Evolutionary conservation across 441 rosid species (phyloP).

Genomic region (Gossypium laxum): DNA sequence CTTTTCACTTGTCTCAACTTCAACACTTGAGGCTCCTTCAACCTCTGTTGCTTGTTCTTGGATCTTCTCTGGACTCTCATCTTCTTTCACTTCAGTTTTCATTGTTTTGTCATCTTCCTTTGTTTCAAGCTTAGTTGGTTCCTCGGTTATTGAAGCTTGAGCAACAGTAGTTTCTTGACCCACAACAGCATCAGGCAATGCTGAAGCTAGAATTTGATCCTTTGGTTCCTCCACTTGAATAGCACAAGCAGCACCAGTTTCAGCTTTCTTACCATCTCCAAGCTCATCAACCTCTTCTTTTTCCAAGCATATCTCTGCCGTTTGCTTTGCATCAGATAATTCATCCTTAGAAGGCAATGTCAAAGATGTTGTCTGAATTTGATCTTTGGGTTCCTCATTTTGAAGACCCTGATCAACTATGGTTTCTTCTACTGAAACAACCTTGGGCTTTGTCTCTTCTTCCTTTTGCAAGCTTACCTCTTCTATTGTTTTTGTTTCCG

Average conservation of each 20-base stretch:
- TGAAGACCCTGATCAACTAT: slow-evolving; percentile 4
- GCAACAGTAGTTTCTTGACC: slow-evolving; percentile 13
- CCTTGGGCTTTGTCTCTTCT: slow-evolving; percentile 13
- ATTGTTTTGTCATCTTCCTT: slow-evolving; percentile 9
- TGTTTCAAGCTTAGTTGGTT: slow-evolving; percentile 19
- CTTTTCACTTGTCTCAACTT: slow-evolving; percentile 17
- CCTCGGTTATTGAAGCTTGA: slow-evolving; percentile 13
- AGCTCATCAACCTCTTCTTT: not conserved
- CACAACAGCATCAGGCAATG: slow-evolving; percentile 12
- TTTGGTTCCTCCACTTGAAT: slow-evolving; percentile 22
- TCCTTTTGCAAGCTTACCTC: slow-evolving; percentile 17
- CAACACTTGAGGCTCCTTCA: not conserved
- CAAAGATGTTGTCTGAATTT: not conserved
- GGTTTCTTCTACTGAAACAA: slow-evolving; percentile 8
- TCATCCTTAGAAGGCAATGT: slow-evolving; percentile 6
- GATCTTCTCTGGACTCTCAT: slow-evolving; percentile 12
- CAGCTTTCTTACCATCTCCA: slow-evolving; percentile 15
- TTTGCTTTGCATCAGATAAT: slow-evolving; percentile 11
- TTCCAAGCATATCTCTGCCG: slow-evolving; percentile 10
- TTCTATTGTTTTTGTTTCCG: slow-evolving; percentile 2
- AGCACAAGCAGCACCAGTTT: slow-evolving; percentile 11
- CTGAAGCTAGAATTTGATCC: slow-evolving; percentile 19
- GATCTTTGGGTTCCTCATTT: slow-evolving; percentile 14
- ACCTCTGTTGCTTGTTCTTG: not conserved
- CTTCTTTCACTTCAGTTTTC: slow-evolving; percentile 12